These are phyloP conservation scores for Aspergillus biplanus DNA, from an alignment of 495 filamentous ascomycete species.

Conservation along the genomic window DNA sequence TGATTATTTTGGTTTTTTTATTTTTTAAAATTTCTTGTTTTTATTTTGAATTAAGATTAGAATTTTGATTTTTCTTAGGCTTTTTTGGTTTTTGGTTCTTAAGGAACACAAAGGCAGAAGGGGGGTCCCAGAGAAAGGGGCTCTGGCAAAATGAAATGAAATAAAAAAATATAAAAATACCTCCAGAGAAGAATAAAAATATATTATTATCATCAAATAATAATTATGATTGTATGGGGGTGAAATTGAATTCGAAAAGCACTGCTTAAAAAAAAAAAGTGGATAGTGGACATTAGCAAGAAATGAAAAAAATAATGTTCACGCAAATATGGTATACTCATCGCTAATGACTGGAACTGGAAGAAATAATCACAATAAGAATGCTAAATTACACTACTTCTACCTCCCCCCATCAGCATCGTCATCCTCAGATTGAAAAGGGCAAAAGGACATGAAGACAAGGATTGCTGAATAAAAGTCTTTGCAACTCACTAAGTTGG, in stretches of 20 bases:
- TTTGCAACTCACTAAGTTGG: conserved; percentile 1
- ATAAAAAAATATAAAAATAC: conserved; percentile 13
- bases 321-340: background rate
- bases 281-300: conserved; percentile 11
- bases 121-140: background rate
- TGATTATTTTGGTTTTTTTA: conserved; percentile 22
- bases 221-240: conserved; percentile 1
- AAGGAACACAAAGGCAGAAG: background rate
- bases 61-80: conserved; percentile 13
- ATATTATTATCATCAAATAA: conserved; percentile 4
- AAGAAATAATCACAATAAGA: too few relatives aligned
- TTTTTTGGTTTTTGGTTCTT: conserved; percentile 6
- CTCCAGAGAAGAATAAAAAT: conserved; percentile 10
- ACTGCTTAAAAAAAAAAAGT: conserved; percentile 11
- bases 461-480: background rate
- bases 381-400: too few relatives aligned
- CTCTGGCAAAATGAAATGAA: conserved; percentile 10
- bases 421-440: background rate
- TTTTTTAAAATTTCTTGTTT: conserved; percentile 16
- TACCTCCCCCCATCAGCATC: too few relatives aligned
- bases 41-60: conserved; percentile 21
- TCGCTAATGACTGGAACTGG: too few relatives aligned
- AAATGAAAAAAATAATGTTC: background rate
- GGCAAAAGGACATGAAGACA: background rate
- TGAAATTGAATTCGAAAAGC: background rate